These are phyloP conservation scores for grape (Vitis vinifera) DNA, from an alignment of 164 flowering plant genomes.

Conservation along the genomic window ASM3070453v1 NC_081815.1:2014501-2015000, in stretches of 20 bases:
- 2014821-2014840: neutral
- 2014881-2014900: slow-evolving; percentile 62
- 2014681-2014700: neutral
- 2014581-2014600: too few species aligned
- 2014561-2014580: too few species aligned
- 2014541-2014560: too few species aligned
- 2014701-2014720: neutral
- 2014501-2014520: too few species aligned
- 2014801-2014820: neutral
- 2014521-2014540: too few species aligned
- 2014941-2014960: slow-evolving; percentile 94
- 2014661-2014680: slow-evolving; percentile 5
- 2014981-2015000: slow-evolving; percentile 78
- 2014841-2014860: neutral
- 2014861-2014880: slow-evolving; percentile 73
- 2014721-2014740: neutral
- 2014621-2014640: neutral
- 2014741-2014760: too few species aligned
- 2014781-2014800: neutral
- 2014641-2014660: neutral
- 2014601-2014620: neutral
- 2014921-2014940: slow-evolving; percentile 78
- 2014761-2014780: neutral
- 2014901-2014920: slow-evolving; percentile 65
- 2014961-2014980: slow-evolving; percentile 82